Evolutionary conservation across 1,284 basidiomycete species (phyloP), one percentile per base, ranked within the genome.

Genomic region (Microbotryum lychnidis-dioicae): DNA sequence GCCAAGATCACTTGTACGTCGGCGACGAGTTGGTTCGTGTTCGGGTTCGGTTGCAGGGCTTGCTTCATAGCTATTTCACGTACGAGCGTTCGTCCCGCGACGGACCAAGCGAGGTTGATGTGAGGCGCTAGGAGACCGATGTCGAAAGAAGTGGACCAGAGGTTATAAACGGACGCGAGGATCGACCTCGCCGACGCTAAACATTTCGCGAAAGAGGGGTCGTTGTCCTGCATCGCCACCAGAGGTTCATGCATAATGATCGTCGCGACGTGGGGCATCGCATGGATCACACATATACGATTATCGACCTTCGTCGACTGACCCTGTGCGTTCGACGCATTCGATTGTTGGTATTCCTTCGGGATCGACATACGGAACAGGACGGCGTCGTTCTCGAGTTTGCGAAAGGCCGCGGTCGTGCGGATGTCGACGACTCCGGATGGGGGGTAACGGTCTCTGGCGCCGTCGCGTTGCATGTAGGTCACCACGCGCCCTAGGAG

Each of bases 161-260:
- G 46, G 16, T 46, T 44, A 47, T 67, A 70, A n/a, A 70, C 61
- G 31, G 55, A 57, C 47, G 63, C 57, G 6, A 71, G 61, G 31
- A 70, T 66, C 21, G 62, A 65, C 27, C 65, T 50, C 8, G 70
- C 69, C 29, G 51, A 58, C 14, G 52, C 52, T 14, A 66, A n/a
- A 31, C 64, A 69, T 48, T 63, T 45, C 14, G 50, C 42, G 56
- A 68, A 62, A 16, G 67, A 64, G 21, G 68, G 67, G 21, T 61
- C 54, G 4, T 50, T 50, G 10, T 55, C 56, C 21, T 51, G 33
- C 10, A 56, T 33, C 16, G 59, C 53, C 47, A 64, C 61, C 53
- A 67, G 69, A 18, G 69, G 65, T 49, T 72, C 70, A 54, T 72
- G 70, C 29, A 72, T 54, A 3, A 70, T 54, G 50, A 72, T 67